Base-by-base conservation (phyloP, 2,329 filamentous ascomycete species). In the Aciculosporium take region DNA sequence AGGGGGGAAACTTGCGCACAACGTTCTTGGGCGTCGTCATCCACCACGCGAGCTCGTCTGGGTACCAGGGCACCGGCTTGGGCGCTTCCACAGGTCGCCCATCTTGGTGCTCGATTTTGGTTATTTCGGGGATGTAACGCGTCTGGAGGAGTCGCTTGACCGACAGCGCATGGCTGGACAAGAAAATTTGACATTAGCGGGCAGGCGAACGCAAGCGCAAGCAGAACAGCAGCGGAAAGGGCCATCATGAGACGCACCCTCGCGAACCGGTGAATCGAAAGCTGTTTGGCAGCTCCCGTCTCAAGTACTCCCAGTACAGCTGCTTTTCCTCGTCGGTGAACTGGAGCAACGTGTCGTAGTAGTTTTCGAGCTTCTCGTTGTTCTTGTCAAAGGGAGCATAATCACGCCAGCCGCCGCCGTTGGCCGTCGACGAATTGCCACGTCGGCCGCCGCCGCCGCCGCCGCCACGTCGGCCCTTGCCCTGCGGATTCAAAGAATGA, bases 21-120 rank as follows among this genome's bases (percentile, higher is more conserved):
- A 96, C 81, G 56, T 94, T 88, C 72, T 96, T 98, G 47, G 91
- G 86, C 5, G 89, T 96, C 35, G 88, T 94, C 87, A 96, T 96
- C 62, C 80, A 87, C 83, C 93, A 98, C 38, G 91, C 91, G 46
- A 98, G 78, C 56, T 85, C 77, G 57, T 96, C 87, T 32, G 91
- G 91, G 60, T 94, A 98, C 86, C 89, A 96, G 25, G 79, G 68
- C 43, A 98, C 81, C 1, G 84, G 74, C 56, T 76, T 71, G 8
- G 91, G 91, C 10, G 91, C 78, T 46, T 88, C 78, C 50, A 96
- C 88, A 12, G 73, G 71, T 53, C 81, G 72, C 54, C 84, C 89
- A 62, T 98, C 86, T 56, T 79, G 76, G 60, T 84, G 76, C 56
- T 84, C 74, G 57, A 94, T 91, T 45, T 80, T 79, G 39, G 78